phyloP scores from a whole-genome alignment of 2,329 filamentous ascomycete genomes.

The Aureobasidium subglaciale region DNA sequence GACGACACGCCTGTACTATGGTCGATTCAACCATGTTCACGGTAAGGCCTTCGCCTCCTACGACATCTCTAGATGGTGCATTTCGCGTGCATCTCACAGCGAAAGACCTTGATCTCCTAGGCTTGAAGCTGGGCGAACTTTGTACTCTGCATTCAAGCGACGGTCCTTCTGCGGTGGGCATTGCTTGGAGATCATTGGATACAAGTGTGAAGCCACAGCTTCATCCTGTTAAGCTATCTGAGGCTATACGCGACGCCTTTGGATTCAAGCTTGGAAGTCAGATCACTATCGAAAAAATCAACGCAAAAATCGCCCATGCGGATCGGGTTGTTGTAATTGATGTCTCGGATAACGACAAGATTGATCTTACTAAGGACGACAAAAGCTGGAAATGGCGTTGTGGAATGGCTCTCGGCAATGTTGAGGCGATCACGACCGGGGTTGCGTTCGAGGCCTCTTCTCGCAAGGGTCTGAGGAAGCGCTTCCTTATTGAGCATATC shows the following conservation, averaged over 20 bases:
- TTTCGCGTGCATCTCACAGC: constrained; percentile 53
- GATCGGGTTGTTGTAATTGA: constrained; percentile 56
- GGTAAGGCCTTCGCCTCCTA: constrained; percentile 46
- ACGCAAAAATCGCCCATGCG: constrained; percentile 46
- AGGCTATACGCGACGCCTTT: constrained; percentile 64
- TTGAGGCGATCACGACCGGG: constrained; percentile 63
- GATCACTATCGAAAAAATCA: constrained; percentile 53
- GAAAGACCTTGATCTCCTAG: constrained; percentile 48
- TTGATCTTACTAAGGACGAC: constrained; percentile 27
- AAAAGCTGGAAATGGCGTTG: constrained; percentile 28
- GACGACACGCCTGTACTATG: constrained; percentile 2
- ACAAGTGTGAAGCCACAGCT: constrained; percentile 52
- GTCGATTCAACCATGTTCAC: constrained; percentile 34
- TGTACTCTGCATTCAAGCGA: constrained; percentile 45
- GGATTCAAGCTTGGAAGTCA: constrained; percentile 66
- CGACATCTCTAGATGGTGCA: constrained; percentile 45
- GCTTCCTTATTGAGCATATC: constrained; percentile 56
- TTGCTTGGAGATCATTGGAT: constrained; percentile 54
- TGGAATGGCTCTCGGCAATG: constrained; percentile 35
- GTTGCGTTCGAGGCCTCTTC: constrained; percentile 61
- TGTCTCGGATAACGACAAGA: constrained; percentile 29
- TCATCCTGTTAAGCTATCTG: constrained; percentile 65
- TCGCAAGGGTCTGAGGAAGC: constrained; percentile 50
- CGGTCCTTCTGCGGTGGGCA: constrained; percentile 46
- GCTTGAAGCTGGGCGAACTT: constrained; percentile 51